A percentile compares a stretch with the other conserved stretches of the same genome.
Evolutionary conservation across 129 eudicot genomes (phyloP).

Genomic region (Oenanthe sinensis): DNA sequence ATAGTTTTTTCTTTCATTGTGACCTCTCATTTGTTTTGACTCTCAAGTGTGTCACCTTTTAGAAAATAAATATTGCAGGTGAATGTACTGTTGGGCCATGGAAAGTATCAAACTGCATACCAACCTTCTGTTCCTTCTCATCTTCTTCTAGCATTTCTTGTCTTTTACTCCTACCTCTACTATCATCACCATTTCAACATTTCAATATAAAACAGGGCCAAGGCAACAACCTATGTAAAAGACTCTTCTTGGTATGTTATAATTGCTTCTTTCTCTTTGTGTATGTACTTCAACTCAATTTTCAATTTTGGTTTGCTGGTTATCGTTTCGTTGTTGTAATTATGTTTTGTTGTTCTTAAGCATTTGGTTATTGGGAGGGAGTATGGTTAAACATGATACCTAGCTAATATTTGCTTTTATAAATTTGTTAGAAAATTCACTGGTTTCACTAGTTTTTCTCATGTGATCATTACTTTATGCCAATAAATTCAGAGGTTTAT

Average conservation of each 20-base stretch:
- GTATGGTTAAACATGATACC: background rate
- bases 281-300: constrained; percentile 1
- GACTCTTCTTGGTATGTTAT: constrained; percentile 26
- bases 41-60: background rate
- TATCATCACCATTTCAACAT: constrained; percentile 6
- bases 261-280: constrained; percentile 13
- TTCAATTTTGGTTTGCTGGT: constrained; percentile 7
- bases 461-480: background rate
- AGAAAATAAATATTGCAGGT: constrained; percentile 14
- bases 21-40: background rate
- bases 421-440: background rate
- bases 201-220: background rate
- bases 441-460: background rate
- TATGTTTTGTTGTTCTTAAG: background rate
- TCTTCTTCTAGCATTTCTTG: constrained; percentile 22
- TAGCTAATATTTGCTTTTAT: background rate
- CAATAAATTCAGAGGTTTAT: background rate
- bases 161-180: constrained; percentile 18
- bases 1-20: constrained; percentile 11
- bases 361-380: no score
- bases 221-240: constrained; percentile 10
- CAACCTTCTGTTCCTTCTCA: constrained; percentile 33
- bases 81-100: constrained; percentile 24
- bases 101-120: constrained; percentile 28
- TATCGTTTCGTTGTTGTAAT: background rate